Conservation (phyloP, 2,329 filamentous ascomycete genomes). For the Fusarium sp. region DNA sequence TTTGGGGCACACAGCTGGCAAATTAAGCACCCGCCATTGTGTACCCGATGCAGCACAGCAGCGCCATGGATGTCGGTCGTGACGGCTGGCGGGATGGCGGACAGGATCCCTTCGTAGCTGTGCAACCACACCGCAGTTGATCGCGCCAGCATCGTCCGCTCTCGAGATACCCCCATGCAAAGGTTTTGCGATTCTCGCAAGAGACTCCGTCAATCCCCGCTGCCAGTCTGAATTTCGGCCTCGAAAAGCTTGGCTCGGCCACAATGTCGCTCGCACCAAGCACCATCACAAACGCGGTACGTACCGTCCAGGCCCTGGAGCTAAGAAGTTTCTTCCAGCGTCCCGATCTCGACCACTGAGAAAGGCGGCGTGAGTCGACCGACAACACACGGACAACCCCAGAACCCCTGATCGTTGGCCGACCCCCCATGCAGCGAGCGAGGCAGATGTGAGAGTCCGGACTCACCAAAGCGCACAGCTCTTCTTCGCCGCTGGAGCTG, state of each 20-base stretch:
- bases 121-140: conserved; percentile 29
- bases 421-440: conserved; percentile 15
- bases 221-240: conserved; percentile 16
- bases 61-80: conserved; percentile 24
- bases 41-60: conserved; percentile 20
- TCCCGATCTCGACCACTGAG: conserved; percentile 20
- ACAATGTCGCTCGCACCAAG: conserved; percentile 25
- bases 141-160: conserved; percentile 25
- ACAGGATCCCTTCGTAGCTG: conserved; percentile 29
- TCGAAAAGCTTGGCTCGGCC: conserved; percentile 6
- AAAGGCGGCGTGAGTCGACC: conserved; percentile 14
- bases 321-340: conserved; percentile 14
- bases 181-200: conserved; percentile 16
- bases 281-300: background rate
- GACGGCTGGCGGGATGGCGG: conserved; percentile 15
- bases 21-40: conserved; percentile 23
- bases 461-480: conserved; percentile 9
- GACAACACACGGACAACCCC: conserved; percentile 15
- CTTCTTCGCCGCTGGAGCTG: conserved; percentile 13
- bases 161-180: conserved; percentile 8
- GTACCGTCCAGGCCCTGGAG: conserved; percentile 20
- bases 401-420: conserved; percentile 12
- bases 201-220: conserved; percentile 3
- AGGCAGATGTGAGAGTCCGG: conserved; percentile 23
- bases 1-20: conserved; percentile 29